These are phyloP conservation scores for Epichloe bromicola DNA, from an alignment of 2,329 filamentous ascomycete genomes.

Conservation along the genomic window DNA sequence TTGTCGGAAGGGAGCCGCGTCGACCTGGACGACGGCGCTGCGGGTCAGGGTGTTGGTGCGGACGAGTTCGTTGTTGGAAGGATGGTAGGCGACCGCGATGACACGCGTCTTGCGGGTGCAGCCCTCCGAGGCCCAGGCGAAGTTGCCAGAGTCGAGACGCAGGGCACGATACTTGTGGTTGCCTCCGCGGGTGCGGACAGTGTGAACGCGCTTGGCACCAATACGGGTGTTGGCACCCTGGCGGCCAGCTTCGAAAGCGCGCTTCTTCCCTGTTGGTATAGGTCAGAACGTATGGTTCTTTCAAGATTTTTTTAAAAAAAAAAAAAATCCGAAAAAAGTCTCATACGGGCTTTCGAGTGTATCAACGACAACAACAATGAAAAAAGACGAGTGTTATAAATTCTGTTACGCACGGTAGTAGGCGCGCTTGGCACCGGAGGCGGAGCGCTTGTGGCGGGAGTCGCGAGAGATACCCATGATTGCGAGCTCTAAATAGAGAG, in stretches of 20 bases:
- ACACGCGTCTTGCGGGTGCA: constrained; percentile 98
- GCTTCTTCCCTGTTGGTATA: constrained; percentile 73
- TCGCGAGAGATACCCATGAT: constrained; percentile 99
- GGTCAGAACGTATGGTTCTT: constrained; percentile 58
- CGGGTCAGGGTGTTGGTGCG: constrained; percentile 99
- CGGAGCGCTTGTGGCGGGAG: constrained; percentile 99
- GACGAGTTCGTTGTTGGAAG: constrained; percentile 99
- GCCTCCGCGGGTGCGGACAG: constrained; percentile 92
- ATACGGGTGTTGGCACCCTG: constrained; percentile 99
- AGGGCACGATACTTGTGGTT: constrained; percentile 99
- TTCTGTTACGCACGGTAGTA: constrained; percentile 62
- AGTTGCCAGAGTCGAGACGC: constrained; percentile 97
- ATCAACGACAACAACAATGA: constrained; percentile 8
- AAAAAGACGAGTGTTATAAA: constrained; percentile 3
- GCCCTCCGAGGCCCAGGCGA: constrained; percentile 97
- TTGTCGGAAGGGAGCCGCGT: constrained; percentile 97
- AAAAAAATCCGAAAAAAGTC: constrained; percentile 6
- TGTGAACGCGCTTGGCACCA: constrained; percentile 89
- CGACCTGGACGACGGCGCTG: constrained; percentile 96
- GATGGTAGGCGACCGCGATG: constrained; percentile 97
- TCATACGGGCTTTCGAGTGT: constrained; percentile 54
- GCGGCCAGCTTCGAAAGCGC: constrained; percentile 98
- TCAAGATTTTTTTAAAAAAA: constrained; percentile 1
- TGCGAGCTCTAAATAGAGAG: constrained; percentile 49
- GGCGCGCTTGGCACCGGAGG: constrained; percentile 94